Base-by-base conservation (phyloP, 2,329 filamentous ascomycete genomes). In the Calonectria leucothoes region DNA sequence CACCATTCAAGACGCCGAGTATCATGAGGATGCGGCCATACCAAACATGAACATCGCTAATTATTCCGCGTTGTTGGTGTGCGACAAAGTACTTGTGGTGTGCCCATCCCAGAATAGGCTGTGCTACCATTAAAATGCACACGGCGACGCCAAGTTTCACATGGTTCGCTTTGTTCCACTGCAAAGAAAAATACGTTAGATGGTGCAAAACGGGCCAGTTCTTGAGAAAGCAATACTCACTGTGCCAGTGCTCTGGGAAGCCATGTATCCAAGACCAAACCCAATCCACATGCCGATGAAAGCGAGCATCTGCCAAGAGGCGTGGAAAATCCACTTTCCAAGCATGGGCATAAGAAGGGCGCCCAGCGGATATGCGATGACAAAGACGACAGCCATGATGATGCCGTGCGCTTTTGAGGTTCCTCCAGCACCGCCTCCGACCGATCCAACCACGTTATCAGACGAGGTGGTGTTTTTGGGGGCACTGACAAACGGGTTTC, bases 1-100 rank as follows among this genome's bases (percentile, higher is more conserved):
- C 92, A 66, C 92, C 92, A 78, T 93, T 93, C 75, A 93, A 80
- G 57, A 93, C 85, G 27, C 90, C 91, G 4, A 93, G 80, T 20
- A 89, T 69, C 75, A 93, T 89, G 52, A 93, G 81, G 2, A 84
- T 77, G n/a, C 92, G 88, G 14, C 92, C 92, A 78, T 88, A 91
- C 90, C 91, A 93, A 77, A 92, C 89, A 79, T 94, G 92, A 0
- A 85, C 79, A 75, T 92, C 83, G 75, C 90, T 91, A 74, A 92
- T 79, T 49, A 85, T 17, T 6, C 88, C 88, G 35, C 91, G 89
- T 29, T 78, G 51, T 63, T 86, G 82, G 67, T 87, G 81, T 78
- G 86, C 86, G 67, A 86, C 76, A 82, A 86, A 93, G 79, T 90
- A 82, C 42, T 79, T 77, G 81, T 93, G 91, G 79, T 93, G 92